Evolutionary conservation across 2,329 filamentous ascomycete genomes (phyloP).

Genomic region (Ophiostoma piceae): DNA sequence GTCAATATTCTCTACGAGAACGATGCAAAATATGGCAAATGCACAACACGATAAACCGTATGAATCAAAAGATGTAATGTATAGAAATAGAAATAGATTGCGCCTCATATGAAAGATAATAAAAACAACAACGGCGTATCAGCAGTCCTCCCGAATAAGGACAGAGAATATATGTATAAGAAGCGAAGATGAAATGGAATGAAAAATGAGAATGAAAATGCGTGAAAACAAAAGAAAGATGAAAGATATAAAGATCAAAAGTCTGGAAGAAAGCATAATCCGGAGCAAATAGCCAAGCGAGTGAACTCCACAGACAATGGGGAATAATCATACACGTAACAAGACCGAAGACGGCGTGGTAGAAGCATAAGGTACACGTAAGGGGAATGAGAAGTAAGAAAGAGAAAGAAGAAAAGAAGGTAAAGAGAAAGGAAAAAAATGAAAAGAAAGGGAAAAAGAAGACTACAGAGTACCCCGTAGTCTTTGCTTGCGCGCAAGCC

Average conservation of each 20-base stretch:
- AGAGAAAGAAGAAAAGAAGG: slow-evolving; percentile 9
- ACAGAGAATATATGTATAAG: not conserved
- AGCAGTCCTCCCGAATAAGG: not conserved
- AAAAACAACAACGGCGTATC: not conserved
- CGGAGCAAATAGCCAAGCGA: slow-evolving; percentile 13
- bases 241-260: not conserved
- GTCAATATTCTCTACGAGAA: not conserved
- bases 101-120: not conserved
- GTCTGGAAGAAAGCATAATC: not conserved
- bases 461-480: slow-evolving; percentile 17
- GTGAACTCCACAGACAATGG: slow-evolving; percentile 20
- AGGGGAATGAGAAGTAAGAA: not conserved
- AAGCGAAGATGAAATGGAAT: not conserved
- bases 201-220: not conserved
- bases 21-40: not conserved
- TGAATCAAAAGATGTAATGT: not conserved
- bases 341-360: slow-evolving; percentile 11
- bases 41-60: not conserved
- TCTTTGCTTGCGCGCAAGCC: slow-evolving; percentile 63
- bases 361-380: slow-evolving; percentile 13
- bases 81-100: not conserved
- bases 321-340: slow-evolving; percentile 25
- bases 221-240: not conserved
- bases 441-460: not conserved
- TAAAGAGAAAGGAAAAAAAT: slow-evolving; percentile 9